Conservation (phyloP, 169 alveolate genomes). For the Toxoplasma gondii region DNA sequence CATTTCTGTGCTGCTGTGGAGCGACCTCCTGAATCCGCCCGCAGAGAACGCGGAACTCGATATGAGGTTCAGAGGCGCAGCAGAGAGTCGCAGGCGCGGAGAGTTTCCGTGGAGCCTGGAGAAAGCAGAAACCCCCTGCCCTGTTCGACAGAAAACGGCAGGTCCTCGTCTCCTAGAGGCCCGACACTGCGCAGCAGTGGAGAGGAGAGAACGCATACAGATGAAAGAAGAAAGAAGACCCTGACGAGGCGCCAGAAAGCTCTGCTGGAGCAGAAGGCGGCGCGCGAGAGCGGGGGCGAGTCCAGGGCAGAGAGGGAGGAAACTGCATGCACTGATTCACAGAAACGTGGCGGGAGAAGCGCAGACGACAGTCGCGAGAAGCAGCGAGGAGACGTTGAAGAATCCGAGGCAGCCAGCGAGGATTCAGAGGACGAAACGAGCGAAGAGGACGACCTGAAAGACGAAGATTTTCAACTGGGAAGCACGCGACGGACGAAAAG, state of each 20-base stretch:
- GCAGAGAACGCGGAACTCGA: too few species aligned
- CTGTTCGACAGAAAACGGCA: too few species aligned
- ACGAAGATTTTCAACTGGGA: background rate
- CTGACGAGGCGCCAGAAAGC: background rate
- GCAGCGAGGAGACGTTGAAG: background rate
- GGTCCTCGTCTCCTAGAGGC: too few species aligned
- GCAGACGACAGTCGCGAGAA: background rate
- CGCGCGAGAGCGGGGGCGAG: background rate
- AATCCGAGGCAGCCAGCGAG: background rate
- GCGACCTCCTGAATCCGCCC: too few species aligned
- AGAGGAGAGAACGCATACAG: too few species aligned
- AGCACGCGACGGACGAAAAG: background rate
- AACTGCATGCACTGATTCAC: background rate
- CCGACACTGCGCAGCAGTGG: too few species aligned
- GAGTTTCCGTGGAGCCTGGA: too few species aligned
- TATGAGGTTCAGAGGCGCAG: too few species aligned
- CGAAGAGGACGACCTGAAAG: background rate
- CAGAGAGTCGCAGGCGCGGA: too few species aligned
- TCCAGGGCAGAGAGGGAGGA: background rate
- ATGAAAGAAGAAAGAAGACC: background rate
- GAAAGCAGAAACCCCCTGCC: too few species aligned
- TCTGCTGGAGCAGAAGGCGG: background rate
- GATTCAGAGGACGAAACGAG: background rate
- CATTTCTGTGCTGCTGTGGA: too few species aligned
- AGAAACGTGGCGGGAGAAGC: background rate